Conservation (phyloP, 1,284 basidiomycete genomes). For the Neonothopanus nambi region DNA sequence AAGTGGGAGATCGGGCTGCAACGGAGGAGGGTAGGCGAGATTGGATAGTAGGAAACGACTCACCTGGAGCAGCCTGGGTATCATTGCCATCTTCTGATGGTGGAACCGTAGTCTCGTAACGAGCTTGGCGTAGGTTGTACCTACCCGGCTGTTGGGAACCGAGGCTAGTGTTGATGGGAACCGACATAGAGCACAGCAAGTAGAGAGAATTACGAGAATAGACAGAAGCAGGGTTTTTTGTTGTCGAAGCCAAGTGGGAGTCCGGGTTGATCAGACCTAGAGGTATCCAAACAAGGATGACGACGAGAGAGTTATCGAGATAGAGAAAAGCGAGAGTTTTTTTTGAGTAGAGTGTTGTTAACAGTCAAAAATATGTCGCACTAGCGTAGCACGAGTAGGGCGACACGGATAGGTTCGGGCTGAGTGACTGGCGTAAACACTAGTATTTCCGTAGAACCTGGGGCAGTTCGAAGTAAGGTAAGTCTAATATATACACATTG, state of each 20-base stretch:
- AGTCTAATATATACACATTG: too few relatives aligned
- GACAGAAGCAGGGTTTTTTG: background rate
- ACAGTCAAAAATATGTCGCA: background rate
- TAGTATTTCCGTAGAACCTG: too few relatives aligned
- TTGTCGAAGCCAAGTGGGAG: background rate
- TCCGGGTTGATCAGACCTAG: constrained; percentile 8
- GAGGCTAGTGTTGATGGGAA: too few relatives aligned
- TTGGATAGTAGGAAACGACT: too few relatives aligned
- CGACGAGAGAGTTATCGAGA: background rate
- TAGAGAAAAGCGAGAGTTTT: background rate
- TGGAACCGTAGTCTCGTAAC: background rate
- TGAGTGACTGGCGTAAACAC: too few relatives aligned
- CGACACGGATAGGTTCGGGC: background rate
- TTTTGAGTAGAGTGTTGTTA: background rate
- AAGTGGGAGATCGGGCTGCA: too few relatives aligned
- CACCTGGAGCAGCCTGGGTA: too few relatives aligned
- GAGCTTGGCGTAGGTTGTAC: background rate
- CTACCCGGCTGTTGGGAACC: too few relatives aligned
- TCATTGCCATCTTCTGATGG: background rate
- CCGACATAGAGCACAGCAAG: too few relatives aligned
- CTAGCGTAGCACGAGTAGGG: background rate
- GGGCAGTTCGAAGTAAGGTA: too few relatives aligned
- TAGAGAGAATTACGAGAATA: background rate
- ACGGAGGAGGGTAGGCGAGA: too few relatives aligned
- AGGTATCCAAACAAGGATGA: background rate